Evolutionary conservation across 129 eudicot genomes (phyloP).

Genomic region (Tanacetum coccineum): DNA sequence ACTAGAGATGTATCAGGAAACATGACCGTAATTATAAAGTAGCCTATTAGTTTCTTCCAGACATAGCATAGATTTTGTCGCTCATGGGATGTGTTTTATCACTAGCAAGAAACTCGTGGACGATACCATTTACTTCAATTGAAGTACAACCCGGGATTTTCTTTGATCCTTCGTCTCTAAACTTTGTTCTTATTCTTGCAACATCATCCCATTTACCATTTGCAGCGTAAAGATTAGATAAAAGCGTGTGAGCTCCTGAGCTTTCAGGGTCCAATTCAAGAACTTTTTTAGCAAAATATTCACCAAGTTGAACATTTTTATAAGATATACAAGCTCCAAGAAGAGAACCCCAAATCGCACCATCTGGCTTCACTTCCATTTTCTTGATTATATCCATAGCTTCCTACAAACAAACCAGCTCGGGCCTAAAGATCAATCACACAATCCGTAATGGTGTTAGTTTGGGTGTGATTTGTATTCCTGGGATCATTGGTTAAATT

Average conservation of each 20-base stretch:
- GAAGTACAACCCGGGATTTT: constrained; percentile 33
- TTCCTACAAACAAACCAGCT: constrained; percentile 41
- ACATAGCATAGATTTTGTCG: constrained; percentile 27
- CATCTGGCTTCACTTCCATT: constrained; percentile 49
- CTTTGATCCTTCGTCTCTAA: constrained; percentile 36
- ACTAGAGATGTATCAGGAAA: constrained; percentile 26
- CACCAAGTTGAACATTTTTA: constrained; percentile 42
- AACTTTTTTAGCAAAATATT: constrained; percentile 32
- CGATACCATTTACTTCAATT: constrained; percentile 24
- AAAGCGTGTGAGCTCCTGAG: constrained; percentile 43
- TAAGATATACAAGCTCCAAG: constrained; percentile 41
- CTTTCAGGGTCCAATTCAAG: constrained; percentile 29
- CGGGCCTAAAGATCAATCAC: constrained; percentile 44
- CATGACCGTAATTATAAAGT: constrained; percentile 17
- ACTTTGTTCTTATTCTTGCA: constrained; percentile 38
- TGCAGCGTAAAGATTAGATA: constrained; percentile 49
- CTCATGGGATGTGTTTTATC: constrained; percentile 31
- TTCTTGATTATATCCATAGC: constrained; percentile 32
- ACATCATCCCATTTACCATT: constrained; percentile 52
- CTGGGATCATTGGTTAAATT: constrained; percentile 31
- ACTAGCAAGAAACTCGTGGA: constrained; percentile 32
- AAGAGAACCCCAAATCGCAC: constrained; percentile 58
- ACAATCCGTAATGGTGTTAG: constrained; percentile 51
- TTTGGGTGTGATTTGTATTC: constrained; percentile 27
- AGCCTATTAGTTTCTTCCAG: constrained; percentile 23